phyloP scores from a whole-genome alignment of 2,329 filamentous ascomycete species.

The Acephala macrosclerotiorum region DNA sequence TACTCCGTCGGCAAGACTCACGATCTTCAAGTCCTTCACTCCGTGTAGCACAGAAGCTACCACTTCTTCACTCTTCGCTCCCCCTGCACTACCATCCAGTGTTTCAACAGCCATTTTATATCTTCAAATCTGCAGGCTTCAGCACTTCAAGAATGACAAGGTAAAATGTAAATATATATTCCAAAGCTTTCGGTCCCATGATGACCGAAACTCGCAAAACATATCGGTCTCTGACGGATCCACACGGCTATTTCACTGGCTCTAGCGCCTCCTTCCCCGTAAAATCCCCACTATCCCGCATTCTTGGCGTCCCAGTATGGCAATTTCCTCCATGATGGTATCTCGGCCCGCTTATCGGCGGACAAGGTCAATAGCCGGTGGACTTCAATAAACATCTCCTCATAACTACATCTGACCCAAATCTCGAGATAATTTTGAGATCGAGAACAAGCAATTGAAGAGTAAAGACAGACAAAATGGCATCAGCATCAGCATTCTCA shows the following conservation, averaged over 20 bases:
- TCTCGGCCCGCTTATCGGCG: constrained; percentile 15
- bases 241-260: not conserved
- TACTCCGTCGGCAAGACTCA: constrained; percentile 25
- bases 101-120: constrained; percentile 23
- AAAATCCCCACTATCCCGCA: constrained; percentile 1
- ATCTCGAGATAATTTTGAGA: not conserved
- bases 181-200: not conserved
- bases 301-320: not conserved
- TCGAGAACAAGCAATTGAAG: not conserved
- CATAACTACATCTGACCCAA: not conserved
- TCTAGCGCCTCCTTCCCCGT: not conserved
- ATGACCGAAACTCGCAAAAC: not conserved
- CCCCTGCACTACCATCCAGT: not conserved
- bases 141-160: not conserved
- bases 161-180: not conserved
- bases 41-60: constrained; percentile 44
- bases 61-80: constrained; percentile 29
- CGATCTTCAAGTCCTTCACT: constrained; percentile 43
- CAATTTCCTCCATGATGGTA: not conserved
- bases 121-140: not conserved
- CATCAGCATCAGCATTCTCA: constrained; percentile 31
- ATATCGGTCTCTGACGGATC: constrained; percentile 5
- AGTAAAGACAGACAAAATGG: constrained; percentile 26
- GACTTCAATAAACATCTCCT: not conserved
- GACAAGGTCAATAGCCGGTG: not conserved